A percentile compares a stretch with the other conserved stretches of the same genome.
These are phyloP conservation scores for Chalciporus piperatus DNA, from an alignment of 768 basidiomycete species.

Conservation along the genomic window DNA sequence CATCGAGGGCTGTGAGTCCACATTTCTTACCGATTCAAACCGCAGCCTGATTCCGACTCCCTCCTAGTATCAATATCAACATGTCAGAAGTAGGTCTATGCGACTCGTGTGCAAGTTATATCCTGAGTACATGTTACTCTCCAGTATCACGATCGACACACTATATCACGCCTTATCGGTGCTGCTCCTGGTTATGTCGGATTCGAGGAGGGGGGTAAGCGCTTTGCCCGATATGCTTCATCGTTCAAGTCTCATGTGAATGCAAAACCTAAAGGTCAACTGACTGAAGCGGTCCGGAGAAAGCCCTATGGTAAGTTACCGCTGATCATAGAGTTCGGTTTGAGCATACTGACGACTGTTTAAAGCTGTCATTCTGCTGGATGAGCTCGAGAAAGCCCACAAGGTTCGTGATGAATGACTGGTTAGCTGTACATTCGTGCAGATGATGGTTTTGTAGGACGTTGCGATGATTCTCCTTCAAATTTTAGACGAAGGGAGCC, in stretches of 20 bases:
- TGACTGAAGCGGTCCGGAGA: constrained; percentile 63
- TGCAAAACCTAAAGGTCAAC: constrained; percentile 39
- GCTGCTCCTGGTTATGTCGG: constrained; percentile 91
- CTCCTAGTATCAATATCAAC: constrained; percentile 80
- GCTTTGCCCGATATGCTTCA: neutral
- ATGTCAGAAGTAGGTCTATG: constrained; percentile 70
- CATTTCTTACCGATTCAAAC: neutral
- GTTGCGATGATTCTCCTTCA: constrained; percentile 89
- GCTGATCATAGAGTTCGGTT: neutral
- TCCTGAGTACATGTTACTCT: neutral
- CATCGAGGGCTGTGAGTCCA: constrained; percentile 71
- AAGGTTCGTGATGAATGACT: constrained; percentile 42
- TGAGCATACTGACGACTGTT: neutral
- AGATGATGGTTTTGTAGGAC: constrained; percentile 45
- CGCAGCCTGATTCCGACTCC: neutral
- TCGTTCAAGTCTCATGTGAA: neutral
- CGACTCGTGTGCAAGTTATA: neutral
- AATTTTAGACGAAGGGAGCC: constrained; percentile 84
- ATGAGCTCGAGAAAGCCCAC: constrained; percentile 78
- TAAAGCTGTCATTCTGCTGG: constrained; percentile 59
- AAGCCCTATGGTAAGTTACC: constrained; percentile 48
- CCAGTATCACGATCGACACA: constrained; percentile 90
- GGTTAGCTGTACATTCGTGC: neutral
- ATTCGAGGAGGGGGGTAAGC: constrained; percentile 64
- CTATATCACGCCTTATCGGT: constrained; percentile 86